Base-by-base conservation (phyloP, 176 grass and related monocot species). In the Secale cereale region DNA sequence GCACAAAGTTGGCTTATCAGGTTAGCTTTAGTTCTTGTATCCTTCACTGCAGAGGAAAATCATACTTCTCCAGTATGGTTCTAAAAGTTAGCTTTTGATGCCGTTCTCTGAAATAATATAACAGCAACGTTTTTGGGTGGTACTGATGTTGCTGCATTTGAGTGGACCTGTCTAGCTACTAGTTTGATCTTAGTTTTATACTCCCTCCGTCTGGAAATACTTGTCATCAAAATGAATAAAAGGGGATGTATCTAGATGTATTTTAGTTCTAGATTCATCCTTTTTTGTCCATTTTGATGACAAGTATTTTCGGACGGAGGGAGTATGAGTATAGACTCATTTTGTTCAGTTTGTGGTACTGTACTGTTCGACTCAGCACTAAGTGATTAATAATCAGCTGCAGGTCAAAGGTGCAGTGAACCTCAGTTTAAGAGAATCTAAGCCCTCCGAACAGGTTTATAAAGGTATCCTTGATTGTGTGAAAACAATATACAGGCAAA, bases 1-100 rank as follows among this genome's bases (percentile, higher is more conserved):
- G 91, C 68, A 99, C 97, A 46, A 99, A 96, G 81, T 81, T 98
- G 78, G 91, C 96, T 59, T 98, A 91, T 89, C 96, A 98, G 93
- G 93, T 98, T 87, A 17, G 76, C 19, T 15, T 20, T 17, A 67
- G 32, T 76, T 11, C 40, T 89, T 32, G 26, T 54, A 27, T 76
- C 28, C 6, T 76, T 27, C 15, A 54, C 77, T 50, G 8, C 78
- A 80, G 16, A 35, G 65, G 83, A 70, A 81, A 46, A 30, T 32
- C 40, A 68, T n/a, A 69, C 22, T 87, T 67, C 19, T 76, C 41
- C 12, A 30, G 6, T 79, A 43, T 36, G 67, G 32, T 45, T 86
- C 70, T 65, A 45, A 65, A 57, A 72, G 25, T 15, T 29, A 20
- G 30, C 36, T 74, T 43, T 27, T 28, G 8, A 48, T 83, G 35